A percentile compares a stretch with the other conserved stretches of the same genome.
These are phyloP conservation scores for Cladosporium velox DNA, from an alignment of 2,329 filamentous ascomycete species.

Conservation along the genomic window DNA sequence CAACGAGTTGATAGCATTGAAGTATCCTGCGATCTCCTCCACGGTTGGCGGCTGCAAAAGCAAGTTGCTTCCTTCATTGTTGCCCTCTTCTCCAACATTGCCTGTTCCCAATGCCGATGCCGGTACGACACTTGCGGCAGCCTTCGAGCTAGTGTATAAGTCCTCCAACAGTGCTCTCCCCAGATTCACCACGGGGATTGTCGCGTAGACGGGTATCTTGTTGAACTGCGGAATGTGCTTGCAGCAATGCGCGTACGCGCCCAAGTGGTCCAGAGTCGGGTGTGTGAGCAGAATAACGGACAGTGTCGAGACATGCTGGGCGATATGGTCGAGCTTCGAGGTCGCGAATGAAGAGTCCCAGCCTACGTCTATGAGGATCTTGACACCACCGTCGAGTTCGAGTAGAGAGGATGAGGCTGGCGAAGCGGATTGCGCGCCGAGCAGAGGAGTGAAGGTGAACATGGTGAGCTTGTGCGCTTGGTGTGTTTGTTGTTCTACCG, in stretches of 20 bases:
- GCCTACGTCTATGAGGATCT: conserved; percentile 89
- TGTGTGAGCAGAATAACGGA: conserved; percentile 94
- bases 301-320: conserved; percentile 88
- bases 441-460: conserved; percentile 93
- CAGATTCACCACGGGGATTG: conserved; percentile 87
- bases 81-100: conserved; percentile 33
- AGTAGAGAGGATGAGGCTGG: conserved; percentile 91
- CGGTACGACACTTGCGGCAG: conserved; percentile 83
- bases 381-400: conserved; percentile 94
- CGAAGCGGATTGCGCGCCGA: conserved; percentile 86
- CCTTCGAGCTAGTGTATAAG: conserved; percentile 83
- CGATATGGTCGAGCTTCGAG: conserved; percentile 79
- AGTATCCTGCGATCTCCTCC: conserved; percentile 91
- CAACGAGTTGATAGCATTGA: conserved; percentile 83
- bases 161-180: conserved; percentile 90
- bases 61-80: conserved; percentile 49
- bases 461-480: conserved; percentile 54
- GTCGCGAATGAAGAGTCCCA: conserved; percentile 93
- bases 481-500: not conserved
- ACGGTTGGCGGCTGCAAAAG: conserved; percentile 70
- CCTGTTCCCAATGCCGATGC: conserved; percentile 64
- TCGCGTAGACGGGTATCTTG: conserved; percentile 92
- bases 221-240: conserved; percentile 92
- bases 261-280: conserved; percentile 86
- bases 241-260: conserved; percentile 94